Evolutionary conservation across 768 basidiomycete species (phyloP).

Genomic region (Pulveroboletus sp.): DNA sequence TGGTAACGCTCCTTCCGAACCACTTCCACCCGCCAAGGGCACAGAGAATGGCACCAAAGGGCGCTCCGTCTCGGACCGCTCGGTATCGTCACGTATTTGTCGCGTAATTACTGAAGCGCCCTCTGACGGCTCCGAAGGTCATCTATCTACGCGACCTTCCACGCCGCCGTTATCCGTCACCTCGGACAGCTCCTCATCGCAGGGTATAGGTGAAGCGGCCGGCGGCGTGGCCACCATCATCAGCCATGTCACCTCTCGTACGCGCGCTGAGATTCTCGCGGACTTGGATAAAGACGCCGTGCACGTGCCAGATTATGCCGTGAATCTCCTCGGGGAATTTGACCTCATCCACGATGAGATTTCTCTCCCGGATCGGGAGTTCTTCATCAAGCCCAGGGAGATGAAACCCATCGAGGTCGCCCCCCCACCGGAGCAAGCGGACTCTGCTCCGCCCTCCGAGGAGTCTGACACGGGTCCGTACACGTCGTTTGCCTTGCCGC

Average conservation of each 20-base stretch:
- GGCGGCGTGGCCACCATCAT: constrained; percentile 38
- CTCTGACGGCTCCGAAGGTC: constrained; percentile 22
- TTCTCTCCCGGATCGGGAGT: constrained; percentile 30
- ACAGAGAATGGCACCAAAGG: constrained; percentile 15
- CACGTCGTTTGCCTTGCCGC: too few species aligned
- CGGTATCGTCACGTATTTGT: constrained; percentile 20
- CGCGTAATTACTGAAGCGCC: constrained; percentile 19
- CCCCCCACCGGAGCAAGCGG: constrained; percentile 21
- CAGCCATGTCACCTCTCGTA: constrained; percentile 29
- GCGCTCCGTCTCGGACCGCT: constrained; percentile 17
- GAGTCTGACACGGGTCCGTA: too few species aligned
- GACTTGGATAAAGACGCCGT: constrained; percentile 32
- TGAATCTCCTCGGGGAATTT: constrained; percentile 41
- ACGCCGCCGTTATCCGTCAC: constrained; percentile 30
- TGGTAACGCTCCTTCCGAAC: constrained; percentile 15
- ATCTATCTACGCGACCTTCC: constrained; percentile 24
- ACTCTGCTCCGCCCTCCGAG: too few species aligned
- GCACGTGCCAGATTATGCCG: constrained; percentile 43
- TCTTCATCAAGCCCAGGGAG: constrained; percentile 29
- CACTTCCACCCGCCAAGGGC: constrained; percentile 13
- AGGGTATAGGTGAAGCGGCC: constrained; percentile 15
- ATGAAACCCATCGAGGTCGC: constrained; percentile 28
- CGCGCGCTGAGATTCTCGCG: constrained; percentile 37
- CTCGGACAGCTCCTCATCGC: constrained; percentile 23
- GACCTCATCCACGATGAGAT: constrained; percentile 36